phyloP scores from a whole-genome alignment of 768 basidiomycete species.

The Amanita inopinata region DNA sequence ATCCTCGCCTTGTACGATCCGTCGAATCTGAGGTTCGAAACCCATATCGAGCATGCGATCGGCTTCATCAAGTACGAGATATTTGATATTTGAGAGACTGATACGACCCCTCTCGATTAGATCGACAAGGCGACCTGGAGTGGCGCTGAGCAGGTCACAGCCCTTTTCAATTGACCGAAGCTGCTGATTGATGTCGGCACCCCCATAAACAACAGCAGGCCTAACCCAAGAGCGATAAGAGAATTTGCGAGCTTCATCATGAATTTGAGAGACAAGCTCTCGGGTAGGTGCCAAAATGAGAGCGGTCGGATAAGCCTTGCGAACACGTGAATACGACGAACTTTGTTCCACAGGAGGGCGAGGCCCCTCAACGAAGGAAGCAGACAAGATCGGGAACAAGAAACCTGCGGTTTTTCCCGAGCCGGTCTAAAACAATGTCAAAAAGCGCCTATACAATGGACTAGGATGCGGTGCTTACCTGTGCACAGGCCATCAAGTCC shows the following conservation, averaged over 20 bases:
- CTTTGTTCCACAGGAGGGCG: slow-evolving; percentile 51
- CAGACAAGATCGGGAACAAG: slow-evolving; percentile 96
- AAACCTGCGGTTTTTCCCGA: slow-evolving; percentile 99
- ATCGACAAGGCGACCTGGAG: slow-evolving; percentile 96
- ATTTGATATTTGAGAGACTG: slow-evolving; percentile 92
- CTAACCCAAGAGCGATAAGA: slow-evolving; percentile 99
- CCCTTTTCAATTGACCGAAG: slow-evolving; percentile 91
- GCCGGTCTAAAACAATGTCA: slow-evolving; percentile 62
- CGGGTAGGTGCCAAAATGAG: slow-evolving; percentile 97
- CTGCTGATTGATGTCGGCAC: slow-evolving; percentile 95
- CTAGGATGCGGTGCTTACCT: slow-evolving; percentile 36
- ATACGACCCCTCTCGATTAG: slow-evolving; percentile 97
- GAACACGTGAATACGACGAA: slow-evolving; percentile 48
- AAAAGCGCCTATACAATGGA: slow-evolving; percentile 6
- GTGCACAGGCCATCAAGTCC: slow-evolving; percentile 93
- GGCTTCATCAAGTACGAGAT: slow-evolving; percentile 97
- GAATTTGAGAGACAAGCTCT: slow-evolving; percentile 97
- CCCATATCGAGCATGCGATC: slow-evolving; percentile 99
- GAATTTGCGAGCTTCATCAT: slow-evolving; percentile 98
- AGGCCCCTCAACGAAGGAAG: slow-evolving; percentile 82
- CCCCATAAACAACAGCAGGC: slow-evolving; percentile 97
- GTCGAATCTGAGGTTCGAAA: slow-evolving; percentile 98
- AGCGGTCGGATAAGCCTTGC: slow-evolving; percentile 96
- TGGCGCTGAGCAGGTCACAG: slow-evolving; percentile 94
- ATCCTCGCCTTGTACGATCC: slow-evolving; percentile 96